phyloP scores from a whole-genome alignment of 495 filamentous ascomycete genomes.

The Neurospora sp. region DNA sequence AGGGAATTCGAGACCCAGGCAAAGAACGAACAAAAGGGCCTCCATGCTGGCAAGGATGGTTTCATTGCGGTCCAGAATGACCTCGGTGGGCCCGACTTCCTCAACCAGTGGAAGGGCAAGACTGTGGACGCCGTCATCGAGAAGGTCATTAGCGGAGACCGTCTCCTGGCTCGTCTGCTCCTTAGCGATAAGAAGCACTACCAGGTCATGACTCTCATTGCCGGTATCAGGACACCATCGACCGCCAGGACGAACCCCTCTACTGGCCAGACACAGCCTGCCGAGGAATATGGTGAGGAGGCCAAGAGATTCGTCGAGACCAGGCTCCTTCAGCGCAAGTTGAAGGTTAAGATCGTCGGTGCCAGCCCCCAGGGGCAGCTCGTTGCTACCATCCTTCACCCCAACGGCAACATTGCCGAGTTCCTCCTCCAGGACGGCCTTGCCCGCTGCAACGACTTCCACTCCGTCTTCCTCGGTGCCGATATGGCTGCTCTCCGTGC shows the following conservation, averaged over 20 bases:
- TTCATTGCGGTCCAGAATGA: conserved; percentile 72
- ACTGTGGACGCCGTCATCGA: conserved; percentile 68
- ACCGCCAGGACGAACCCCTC: conserved; percentile 69
- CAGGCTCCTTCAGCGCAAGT: conserved; percentile 74
- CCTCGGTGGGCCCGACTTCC: conserved; percentile 61
- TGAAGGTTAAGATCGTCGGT: conserved; percentile 72
- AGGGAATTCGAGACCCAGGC: conserved; percentile 71
- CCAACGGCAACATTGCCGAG: conserved; percentile 82
- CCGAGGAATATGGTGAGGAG: conserved; percentile 79
- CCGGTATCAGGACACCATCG: conserved; percentile 76
- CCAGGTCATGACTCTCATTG: conserved; percentile 75
- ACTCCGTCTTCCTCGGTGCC: conserved; percentile 75
- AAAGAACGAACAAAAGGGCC: conserved; percentile 62
- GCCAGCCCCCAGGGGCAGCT: conserved; percentile 79
- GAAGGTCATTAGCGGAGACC: conserved; percentile 82
- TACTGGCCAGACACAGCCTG: conserved; percentile 69
- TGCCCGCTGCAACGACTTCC: conserved; percentile 86
- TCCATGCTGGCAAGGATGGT: conserved; percentile 55
- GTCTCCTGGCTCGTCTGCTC: conserved; percentile 73
- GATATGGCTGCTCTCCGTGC: conserved; percentile 80
- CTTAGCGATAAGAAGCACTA: conserved; percentile 66
- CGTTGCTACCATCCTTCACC: conserved; percentile 71
- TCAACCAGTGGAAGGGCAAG: conserved; percentile 69
- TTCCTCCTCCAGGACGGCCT: conserved; percentile 80
- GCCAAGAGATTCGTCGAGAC: conserved; percentile 77